These are phyloP conservation scores for Ceratobasidium papillatum DNA, from an alignment of 1,284 basidiomycete species.

Conservation along the genomic window DNA sequence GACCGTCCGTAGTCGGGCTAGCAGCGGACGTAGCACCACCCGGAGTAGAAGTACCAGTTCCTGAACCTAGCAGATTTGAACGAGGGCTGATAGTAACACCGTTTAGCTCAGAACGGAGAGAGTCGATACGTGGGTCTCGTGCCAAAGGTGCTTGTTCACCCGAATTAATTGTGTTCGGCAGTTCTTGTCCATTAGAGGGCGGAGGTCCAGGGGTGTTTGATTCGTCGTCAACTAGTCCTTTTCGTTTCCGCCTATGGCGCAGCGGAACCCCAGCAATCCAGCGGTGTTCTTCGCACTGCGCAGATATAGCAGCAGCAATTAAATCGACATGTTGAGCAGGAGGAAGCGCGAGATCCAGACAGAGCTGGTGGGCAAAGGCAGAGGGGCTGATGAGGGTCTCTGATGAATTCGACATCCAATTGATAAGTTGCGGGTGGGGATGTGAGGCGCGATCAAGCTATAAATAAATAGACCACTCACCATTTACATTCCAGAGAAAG, in stretches of 20 bases:
- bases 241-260: slow-evolving; percentile 44
- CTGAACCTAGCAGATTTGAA: slow-evolving; percentile 12
- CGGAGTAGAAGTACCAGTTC: slow-evolving; percentile 29
- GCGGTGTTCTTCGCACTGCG: slow-evolving; percentile 90
- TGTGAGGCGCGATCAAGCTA: slow-evolving; percentile 11
- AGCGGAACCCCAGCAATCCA: slow-evolving; percentile 65
- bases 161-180: neutral
- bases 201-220: neutral
- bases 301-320: slow-evolving; percentile 85
- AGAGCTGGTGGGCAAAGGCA: slow-evolving; percentile 85
- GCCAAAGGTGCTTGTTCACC: neutral
- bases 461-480: slow-evolving; percentile 48
- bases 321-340: slow-evolving; percentile 72
- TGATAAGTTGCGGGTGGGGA: neutral
- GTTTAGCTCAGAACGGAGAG: slow-evolving; percentile 31
- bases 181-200: neutral
- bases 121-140: slow-evolving; percentile 35
- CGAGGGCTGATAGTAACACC: slow-evolving; percentile 4
- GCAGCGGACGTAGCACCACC: slow-evolving; percentile 21
- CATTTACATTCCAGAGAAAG: slow-evolving; percentile 96
- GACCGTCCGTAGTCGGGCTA: slow-evolving; percentile 30
- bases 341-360: slow-evolving; percentile 86
- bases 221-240: neutral
- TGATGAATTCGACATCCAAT: slow-evolving; percentile 42
- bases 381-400: slow-evolving; percentile 79